Evolutionary conservation across 805 yeast species (phyloP), one percentile per base, ranked within the genome.

Genomic region (Starmerella asiatica): DNA sequence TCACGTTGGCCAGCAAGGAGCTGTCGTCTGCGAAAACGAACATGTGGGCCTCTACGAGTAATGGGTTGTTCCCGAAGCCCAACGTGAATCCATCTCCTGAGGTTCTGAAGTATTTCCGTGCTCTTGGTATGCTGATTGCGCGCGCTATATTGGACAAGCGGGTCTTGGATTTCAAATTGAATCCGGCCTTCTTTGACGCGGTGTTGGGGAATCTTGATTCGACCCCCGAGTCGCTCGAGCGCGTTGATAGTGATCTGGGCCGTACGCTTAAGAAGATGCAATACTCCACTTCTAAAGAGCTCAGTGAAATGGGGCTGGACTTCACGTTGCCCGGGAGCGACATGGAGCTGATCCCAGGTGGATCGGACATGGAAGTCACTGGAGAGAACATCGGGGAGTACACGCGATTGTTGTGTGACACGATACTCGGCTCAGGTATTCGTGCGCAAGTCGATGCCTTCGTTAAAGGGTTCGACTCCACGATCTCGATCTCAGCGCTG

Each of bases 141-240:
- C 68, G 96, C 43, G 79, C 95, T 0, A 62, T 86, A 54, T 58
- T 88, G 37, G 98, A 88, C 58, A 76, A 82, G n/a, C 67, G 97
- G 47, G 75, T 86, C 34, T 69, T 88, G 34, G 97, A 91, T 56
- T 76, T 88, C 56, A 66, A 73, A 34, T 77, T 88, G 60, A 83
- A 75, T 53, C 70, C 75, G 0, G 56, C 74, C 3, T 83, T 88
- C 53, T 79, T 88, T 55, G 68, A 70, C 35, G 46, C 80, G 12
- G 70, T 79, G 6, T 63, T 70, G 43, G 23, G 37, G 24, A 35
- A 37, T n/a, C 16, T 31, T 6, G 40, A 34, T 5, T 29, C 42
- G 4, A 19, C 39, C 4, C 28, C 45, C 5, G 49, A 30, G 9
- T 37, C 33, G 21, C 35, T 37, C 37, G 44, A 23, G 42, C 45